phyloP scores from a whole-genome alignment of 2,329 filamentous ascomycete species.

The Fusarium floridanum region DNA sequence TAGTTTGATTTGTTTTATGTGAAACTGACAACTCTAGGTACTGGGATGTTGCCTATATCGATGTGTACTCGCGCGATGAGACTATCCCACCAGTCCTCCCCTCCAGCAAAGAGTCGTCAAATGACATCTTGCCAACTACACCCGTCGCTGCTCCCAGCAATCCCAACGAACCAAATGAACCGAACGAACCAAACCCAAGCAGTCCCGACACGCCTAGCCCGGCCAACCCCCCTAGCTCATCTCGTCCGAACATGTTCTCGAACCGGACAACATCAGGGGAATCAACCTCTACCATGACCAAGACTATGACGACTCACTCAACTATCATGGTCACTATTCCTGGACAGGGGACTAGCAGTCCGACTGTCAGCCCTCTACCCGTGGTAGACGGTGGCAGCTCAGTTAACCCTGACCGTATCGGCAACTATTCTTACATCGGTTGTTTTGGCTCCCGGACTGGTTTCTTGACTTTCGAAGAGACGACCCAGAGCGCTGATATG shows the following conservation, averaged over 20 bases:
- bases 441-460: conserved; percentile 57
- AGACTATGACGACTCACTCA: conserved; percentile 41
- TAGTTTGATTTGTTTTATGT: background rate
- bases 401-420: conserved; percentile 51
- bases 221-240: conserved; percentile 1
- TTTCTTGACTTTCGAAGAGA: conserved; percentile 53
- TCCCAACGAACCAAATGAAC: background rate
- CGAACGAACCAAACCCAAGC: background rate
- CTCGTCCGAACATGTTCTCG: background rate
- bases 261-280: conserved; percentile 17
- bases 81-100: conserved; percentile 15
- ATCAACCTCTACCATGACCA: conserved; percentile 46
- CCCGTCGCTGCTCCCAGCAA: background rate
- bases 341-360: conserved; percentile 23
- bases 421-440: conserved; percentile 53
- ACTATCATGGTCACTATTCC: conserved; percentile 47
- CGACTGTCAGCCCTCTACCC: conserved; percentile 27
- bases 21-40: conserved; percentile 45
- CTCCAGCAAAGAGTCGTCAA: background rate
- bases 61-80: conserved; percentile 55
- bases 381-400: conserved; percentile 27
- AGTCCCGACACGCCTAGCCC: background rate
- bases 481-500: conserved; percentile 52
- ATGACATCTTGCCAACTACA: background rate
- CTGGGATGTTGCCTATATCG: conserved; percentile 69